phyloP scores from a whole-genome alignment of 1,284 basidiomycete genomes.

The Tremellales sp. region DNA sequence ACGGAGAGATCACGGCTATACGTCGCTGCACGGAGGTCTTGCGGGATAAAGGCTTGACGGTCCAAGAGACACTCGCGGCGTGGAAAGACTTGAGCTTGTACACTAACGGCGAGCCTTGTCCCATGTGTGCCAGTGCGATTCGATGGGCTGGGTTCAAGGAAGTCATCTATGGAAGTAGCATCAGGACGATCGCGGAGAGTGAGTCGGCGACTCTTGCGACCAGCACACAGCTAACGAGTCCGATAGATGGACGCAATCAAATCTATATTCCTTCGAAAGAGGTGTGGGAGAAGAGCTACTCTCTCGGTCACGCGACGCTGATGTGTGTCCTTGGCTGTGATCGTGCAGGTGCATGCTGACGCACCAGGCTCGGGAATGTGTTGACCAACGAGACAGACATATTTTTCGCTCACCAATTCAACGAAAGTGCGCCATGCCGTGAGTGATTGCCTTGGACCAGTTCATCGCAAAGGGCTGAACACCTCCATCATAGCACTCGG shows the following conservation, averaged over 20 bases:
- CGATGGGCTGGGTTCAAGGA: constrained; percentile 34
- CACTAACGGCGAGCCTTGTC: constrained; percentile 33
- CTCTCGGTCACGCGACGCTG: constrained; percentile 23
- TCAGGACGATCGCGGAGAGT: constrained; percentile 26
- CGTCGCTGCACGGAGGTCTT: constrained; percentile 25
- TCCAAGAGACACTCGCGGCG: constrained; percentile 18
- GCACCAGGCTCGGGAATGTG: constrained; percentile 22
- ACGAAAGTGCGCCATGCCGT: constrained; percentile 26
- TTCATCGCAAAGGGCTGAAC: not conserved
- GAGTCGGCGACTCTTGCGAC: constrained; percentile 1
- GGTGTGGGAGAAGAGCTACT: constrained; percentile 29
- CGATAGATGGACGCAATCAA: constrained; percentile 20
- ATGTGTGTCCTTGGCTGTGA: too few relatives aligned
- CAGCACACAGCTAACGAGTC: not conserved
- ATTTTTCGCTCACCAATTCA: constrained; percentile 28
- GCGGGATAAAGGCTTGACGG: constrained; percentile 10
- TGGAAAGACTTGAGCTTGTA: constrained; percentile 30
- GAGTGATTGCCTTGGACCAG: constrained; percentile 4
- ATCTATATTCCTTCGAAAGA: constrained; percentile 25
- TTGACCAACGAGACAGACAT: constrained; percentile 28
- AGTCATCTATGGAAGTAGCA: constrained; percentile 27
- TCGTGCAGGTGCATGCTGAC: not conserved
- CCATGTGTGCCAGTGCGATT: constrained; percentile 29
- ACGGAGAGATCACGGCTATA: constrained; percentile 29
- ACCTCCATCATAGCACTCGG: constrained; percentile 19